phyloP scores from a whole-genome alignment of 2,329 filamentous ascomycete genomes.

The Aspergillus neoniger region DNA sequence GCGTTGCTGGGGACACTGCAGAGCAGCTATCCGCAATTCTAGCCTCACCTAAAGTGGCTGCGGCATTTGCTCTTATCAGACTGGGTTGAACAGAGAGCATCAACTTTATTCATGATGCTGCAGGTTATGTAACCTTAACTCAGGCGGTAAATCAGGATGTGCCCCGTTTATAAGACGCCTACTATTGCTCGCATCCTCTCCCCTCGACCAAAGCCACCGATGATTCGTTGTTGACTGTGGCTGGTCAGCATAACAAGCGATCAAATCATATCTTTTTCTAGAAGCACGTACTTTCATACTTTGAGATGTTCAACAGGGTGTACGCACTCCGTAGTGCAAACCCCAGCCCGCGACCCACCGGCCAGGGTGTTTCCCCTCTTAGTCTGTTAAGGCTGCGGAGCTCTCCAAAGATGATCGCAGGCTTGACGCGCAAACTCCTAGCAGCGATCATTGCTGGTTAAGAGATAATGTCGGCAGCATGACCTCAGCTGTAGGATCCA shows the following conservation, averaged over 20 bases:
- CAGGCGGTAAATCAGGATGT: not conserved
- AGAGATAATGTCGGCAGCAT: slow-evolving; percentile 10
- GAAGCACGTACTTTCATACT: not conserved
- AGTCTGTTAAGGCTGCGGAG: slow-evolving; percentile 11
- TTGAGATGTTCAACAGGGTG: not conserved
- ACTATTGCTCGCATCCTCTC: not conserved
- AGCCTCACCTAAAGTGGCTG: not conserved
- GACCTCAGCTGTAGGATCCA: slow-evolving; percentile 16
- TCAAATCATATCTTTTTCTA: not conserved
- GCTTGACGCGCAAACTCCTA: slow-evolving; percentile 20
- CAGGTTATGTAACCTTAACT: slow-evolving; percentile 4
- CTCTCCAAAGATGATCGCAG: slow-evolving; percentile 2
- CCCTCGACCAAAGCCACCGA: not conserved
- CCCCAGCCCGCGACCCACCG: not conserved
- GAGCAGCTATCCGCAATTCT: not conserved
- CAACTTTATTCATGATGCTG: slow-evolving; percentile 7
- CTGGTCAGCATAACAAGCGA: not conserved
- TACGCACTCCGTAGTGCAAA: not conserved
- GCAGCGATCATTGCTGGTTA: slow-evolving; percentile 20
- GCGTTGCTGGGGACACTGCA: not conserved
- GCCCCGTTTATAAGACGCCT: not conserved
- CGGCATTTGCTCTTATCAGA: not conserved
- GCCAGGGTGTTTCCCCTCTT: not conserved
- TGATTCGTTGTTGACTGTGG: not conserved
- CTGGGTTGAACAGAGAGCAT: not conserved